phyloP scores from a whole-genome alignment of 805 yeast species.

The Ogataea haglerorum region DNA sequence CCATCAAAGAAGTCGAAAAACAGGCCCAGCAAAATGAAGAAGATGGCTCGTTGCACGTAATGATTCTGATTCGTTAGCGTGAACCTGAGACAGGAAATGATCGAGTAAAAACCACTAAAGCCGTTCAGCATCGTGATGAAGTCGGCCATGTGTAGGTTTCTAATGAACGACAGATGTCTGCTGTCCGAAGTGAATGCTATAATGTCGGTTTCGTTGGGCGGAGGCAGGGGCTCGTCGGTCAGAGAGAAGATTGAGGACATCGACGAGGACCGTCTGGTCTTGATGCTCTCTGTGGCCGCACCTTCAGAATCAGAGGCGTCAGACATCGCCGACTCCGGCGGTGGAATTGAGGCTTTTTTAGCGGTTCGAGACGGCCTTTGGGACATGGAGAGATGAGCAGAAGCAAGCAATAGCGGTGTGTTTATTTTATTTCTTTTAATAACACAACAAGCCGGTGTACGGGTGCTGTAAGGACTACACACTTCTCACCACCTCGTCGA shows the following conservation, averaged over 20 bases:
- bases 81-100: constrained; percentile 80
- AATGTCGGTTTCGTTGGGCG: constrained; percentile 75
- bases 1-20: constrained; percentile 97
- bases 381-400: constrained; percentile 10
- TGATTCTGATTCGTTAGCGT: constrained; percentile 65
- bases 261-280: constrained; percentile 32
- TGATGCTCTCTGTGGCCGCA: constrained; percentile 11
- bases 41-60: constrained; percentile 83
- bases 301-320: constrained; percentile 24
- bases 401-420: not conserved
- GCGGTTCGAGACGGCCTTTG: constrained; percentile 10
- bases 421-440: too few relatives aligned
- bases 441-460: too few relatives aligned
- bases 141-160: constrained; percentile 93
- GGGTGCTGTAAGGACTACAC: too few relatives aligned
- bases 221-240: constrained; percentile 60
- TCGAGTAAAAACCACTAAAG: constrained; percentile 87
- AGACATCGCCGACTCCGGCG: constrained; percentile 22
- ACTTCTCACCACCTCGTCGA: constrained; percentile 67
- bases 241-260: constrained; percentile 45
- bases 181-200: constrained; percentile 76
- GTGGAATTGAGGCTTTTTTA: constrained; percentile 3
- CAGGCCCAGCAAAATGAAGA: constrained; percentile 82
- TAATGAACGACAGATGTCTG: constrained; percentile 80
- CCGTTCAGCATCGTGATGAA: constrained; percentile 93